Base-by-base conservation (phyloP, 2,329 filamentous ascomycete genomes). In the Ramularia collo-cygni region DNA sequence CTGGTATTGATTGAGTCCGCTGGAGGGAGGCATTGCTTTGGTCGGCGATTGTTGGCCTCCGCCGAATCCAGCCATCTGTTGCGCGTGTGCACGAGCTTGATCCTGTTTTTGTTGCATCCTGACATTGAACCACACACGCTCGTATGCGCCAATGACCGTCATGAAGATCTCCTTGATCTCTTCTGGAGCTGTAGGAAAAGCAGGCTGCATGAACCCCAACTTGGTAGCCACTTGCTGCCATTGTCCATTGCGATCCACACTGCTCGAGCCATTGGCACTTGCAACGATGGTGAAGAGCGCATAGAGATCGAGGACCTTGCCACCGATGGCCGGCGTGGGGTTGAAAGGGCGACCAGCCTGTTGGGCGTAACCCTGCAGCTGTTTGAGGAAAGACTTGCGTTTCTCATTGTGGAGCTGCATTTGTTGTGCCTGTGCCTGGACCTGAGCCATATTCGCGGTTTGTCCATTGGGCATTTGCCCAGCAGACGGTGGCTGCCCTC, bases 271-370 rank as follows among this genome's bases (percentile, higher is more conserved):
- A 16, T 85, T 85, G 50, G 76, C 72, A 53, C 84, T 89, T 51
- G 81, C 75, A 2, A 95, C 85, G 0, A 77, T 70, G 45, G 82
- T 77, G 61, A 93, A 96, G 3, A 96, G 70, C 45, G 81, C 75
- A 56, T 86, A 76, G 9, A 95, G 65, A 53, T 83, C 82, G 27
- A 96, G 71, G 0, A 75, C 76, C 8, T 85, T 79, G 38, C 87
- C 84, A 38, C 77, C 81, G 16, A 94, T 75, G 15, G 77, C 67
- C 0, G 89, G 89, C 46, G 80, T 83, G 1, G 75, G 68, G 33
- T 95, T 87, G 35, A 96, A 71, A 0, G 79, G 81, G 13, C 86
- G 69, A 21, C 81, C 78, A 43, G 83, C 80, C 34, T 78, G 73
- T 44, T 75, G 75, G 81, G 93, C 93, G 48, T 93, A 85, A n/a